Evolutionary conservation across 768 basidiomycete genomes (phyloP), one percentile per base, ranked within the genome.

Genomic region (Pisolithus orientalis): DNA sequence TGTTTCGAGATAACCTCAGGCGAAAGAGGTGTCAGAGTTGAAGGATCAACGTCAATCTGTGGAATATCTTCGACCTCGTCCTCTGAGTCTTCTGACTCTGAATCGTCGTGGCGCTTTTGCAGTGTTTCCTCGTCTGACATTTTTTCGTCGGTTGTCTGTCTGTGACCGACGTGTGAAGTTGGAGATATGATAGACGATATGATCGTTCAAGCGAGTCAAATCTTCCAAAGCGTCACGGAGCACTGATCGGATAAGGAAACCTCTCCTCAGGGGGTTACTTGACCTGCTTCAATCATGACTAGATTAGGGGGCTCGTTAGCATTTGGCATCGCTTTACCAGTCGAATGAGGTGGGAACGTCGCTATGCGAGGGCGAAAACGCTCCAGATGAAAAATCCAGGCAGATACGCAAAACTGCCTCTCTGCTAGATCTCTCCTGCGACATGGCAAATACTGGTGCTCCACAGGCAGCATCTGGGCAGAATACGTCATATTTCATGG

Each of bases 1-100:
- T 92, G 90, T 78, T 91, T 92, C 57, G 89, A 88, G 65, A 92
- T 92, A 60, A 93, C 90, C 65, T 92, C 83, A 31, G 90, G 91
- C 14, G 89, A 90, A 45, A 96, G 77, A 51, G 94, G 90, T 16
- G 90, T 91, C 63, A 96, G 75, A 64, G 81, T 89, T 38, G 87
- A 77, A 14, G 79, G 72, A 75, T 95, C 94, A 62, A 96, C 70
- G 31, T 95, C 81, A 59, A 94, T 71, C 54, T 78, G 75, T 27
- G 83, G 83, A 62, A 87, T 57, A 29, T 69, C 66, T 47, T 85
- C 83, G 17, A 75, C 65, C 9, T 65, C 72, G 40, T 76, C 78
- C 32, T 80, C 81, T 39, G 82, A 83, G 46, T 85, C 84, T 56
- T 87, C 85, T 7, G 82, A 85, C 7, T 86, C 86, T 0, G 85